Evolutionary conservation across 805 yeast genomes (phyloP).

Genomic region (Candida xyloterini): DNA sequence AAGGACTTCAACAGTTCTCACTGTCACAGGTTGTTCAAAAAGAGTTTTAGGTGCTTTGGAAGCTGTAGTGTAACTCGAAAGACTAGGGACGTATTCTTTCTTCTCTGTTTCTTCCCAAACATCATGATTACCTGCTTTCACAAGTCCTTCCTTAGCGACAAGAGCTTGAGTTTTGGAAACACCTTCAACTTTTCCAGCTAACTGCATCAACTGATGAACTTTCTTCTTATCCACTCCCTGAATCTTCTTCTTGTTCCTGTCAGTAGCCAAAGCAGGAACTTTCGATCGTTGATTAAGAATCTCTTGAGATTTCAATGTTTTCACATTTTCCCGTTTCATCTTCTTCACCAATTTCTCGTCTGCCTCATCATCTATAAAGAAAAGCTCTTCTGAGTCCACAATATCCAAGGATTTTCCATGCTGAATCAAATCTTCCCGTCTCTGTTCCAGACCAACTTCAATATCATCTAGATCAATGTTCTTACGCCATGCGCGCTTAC

Average conservation of each 20-base stretch:
- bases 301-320: conserved; percentile 42
- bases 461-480: conserved; percentile 84
- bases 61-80: conserved; percentile 48
- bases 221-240: conserved; percentile 67
- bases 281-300: conserved; percentile 77
- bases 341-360: conserved; percentile 42
- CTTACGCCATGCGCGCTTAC: conserved; percentile 90
- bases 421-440: conserved; percentile 57
- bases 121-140: conserved; percentile 50
- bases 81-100: conserved; percentile 40
- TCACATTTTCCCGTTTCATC: conserved; percentile 37
- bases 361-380: conserved; percentile 66
- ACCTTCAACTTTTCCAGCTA: conserved; percentile 71
- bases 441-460: conserved; percentile 64
- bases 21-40: conserved; percentile 47
- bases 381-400: conserved; percentile 46
- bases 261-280: conserved; percentile 56
- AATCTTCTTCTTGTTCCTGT: conserved; percentile 39
- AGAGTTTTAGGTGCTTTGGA: conserved; percentile 55
- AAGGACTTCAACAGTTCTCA: conserved; percentile 46
- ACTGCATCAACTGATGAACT: conserved; percentile 60
- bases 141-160: conserved; percentile 63
- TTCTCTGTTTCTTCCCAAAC: conserved; percentile 53
- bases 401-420: conserved; percentile 43
- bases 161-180: conserved; percentile 49